These are phyloP conservation scores for Akanthomyces uredinophilus DNA, from an alignment of 2,329 filamentous ascomycete genomes.

Conservation along the genomic window DNA sequence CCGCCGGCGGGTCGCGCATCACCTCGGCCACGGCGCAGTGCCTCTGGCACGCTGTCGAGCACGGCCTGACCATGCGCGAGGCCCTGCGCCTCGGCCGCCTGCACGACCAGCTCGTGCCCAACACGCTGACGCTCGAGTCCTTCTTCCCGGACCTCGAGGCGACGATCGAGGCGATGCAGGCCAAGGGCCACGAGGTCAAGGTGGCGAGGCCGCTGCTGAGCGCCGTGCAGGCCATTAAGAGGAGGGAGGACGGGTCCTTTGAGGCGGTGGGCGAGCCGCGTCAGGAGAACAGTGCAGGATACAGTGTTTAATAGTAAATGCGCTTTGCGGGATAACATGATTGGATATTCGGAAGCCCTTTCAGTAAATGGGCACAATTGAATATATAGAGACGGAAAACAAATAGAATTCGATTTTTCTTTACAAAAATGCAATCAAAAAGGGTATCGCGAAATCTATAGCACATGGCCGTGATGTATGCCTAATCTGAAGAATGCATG, in stretches of 20 bases:
- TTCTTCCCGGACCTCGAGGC: constrained; percentile 52
- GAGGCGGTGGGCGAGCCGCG: constrained; percentile 74
- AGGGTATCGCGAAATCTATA: constrained; percentile 17
- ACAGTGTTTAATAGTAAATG: constrained; percentile 29
- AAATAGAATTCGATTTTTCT: neutral
- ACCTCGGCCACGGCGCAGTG: constrained; percentile 74
- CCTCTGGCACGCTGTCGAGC: constrained; percentile 67
- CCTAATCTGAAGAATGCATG: neutral
- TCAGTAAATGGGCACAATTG: neutral
- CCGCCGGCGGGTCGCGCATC: constrained; percentile 78
- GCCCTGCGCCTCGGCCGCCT: constrained; percentile 64
- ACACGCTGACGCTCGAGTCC: constrained; percentile 62
- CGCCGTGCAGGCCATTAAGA: constrained; percentile 64
- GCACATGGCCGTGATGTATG: neutral
- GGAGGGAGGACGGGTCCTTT: constrained; percentile 61
- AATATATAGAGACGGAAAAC: neutral
- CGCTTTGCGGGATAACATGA: too few relatives aligned
- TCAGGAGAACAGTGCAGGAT: constrained; percentile 65
- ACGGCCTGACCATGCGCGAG: constrained; percentile 50
- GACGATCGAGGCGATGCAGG: constrained; percentile 58
- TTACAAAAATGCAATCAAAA: neutral
- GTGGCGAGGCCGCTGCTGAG: constrained; percentile 61
- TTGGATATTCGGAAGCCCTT: too few relatives aligned
- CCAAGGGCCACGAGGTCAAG: constrained; percentile 65
- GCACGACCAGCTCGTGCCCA: constrained; percentile 78